These are phyloP conservation scores for Pseudogymnoascus sp. DNA, from an alignment of 2,329 filamentous ascomycete genomes.

Conservation along the genomic window DNA sequence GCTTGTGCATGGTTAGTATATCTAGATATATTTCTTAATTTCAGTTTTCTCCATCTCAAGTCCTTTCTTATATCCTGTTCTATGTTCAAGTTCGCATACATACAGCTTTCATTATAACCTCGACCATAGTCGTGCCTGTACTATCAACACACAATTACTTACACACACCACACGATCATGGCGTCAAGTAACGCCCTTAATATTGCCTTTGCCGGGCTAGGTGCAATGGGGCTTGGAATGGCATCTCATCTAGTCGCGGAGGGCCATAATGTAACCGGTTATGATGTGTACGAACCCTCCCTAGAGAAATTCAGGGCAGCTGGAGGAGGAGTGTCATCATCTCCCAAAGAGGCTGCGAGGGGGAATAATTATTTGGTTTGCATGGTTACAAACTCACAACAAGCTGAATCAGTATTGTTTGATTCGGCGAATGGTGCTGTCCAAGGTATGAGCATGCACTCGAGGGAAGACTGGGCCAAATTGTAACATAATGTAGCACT, in stretches of 20 bases:
- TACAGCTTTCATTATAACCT: not conserved
- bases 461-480: constrained; percentile 16
- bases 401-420: constrained; percentile 59
- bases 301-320: constrained; percentile 55
- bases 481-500: constrained; percentile 14
- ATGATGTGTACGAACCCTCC: constrained; percentile 60
- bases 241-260: constrained; percentile 61
- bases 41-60: not conserved
- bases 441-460: constrained; percentile 17
- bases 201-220: constrained; percentile 65
- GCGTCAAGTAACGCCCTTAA: constrained; percentile 31
- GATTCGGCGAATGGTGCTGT: constrained; percentile 44
- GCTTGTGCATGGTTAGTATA: not conserved
- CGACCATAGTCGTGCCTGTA: not conserved
- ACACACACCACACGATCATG: not conserved
- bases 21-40: not conserved
- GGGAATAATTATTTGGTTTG: constrained; percentile 54
- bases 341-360: constrained; percentile 52
- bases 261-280: constrained; percentile 60
- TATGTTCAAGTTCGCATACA: not conserved
- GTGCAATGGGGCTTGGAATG: constrained; percentile 78
- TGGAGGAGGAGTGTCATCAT: constrained; percentile 50
- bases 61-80: not conserved
- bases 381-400: constrained; percentile 67
- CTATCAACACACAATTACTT: not conserved